Base-by-base conservation (phyloP, 352 stramenopile genomes). In the Phytophthora sp. region DNA sequence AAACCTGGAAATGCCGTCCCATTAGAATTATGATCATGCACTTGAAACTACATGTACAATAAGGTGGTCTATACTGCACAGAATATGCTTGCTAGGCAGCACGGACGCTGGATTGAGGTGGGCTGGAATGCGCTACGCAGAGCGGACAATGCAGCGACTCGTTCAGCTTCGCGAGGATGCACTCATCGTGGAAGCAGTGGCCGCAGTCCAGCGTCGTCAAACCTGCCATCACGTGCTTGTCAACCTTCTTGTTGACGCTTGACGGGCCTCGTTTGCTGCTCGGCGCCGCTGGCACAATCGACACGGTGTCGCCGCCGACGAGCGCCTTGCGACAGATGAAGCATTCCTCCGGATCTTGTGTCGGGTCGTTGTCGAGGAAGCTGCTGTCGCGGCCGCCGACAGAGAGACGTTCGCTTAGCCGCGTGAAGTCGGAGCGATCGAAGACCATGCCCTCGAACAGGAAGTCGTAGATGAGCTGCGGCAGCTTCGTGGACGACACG, bases 121-220 rank as follows among this genome's bases (percentile, higher is more conserved):
- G 51, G 17, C 32, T 64, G n/a, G 46, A 46, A 32, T 63, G 46
- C 27, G 51, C 44, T 12, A 64, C 50, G 48, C 87, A 95, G 10
- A 90, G 61, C 20, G 87, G 87, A 57, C 87, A 95, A 41, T 63
- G 51, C 8, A 95, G 68, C 20, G 53, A 73, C 57, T 91, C 69
- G 65, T 95, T 95, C 28, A 95, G 78, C 58, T 95, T 92, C 39
- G 66, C 72, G 7, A 95, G 64, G 49, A 95, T 95, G 63, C 87
- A 95, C 53, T 95, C 87, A 46, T 95, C 87, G 58, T 95, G 87
- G 72, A 92, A 95, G 41, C 83, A 84, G 63, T 95, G 87, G 13
- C 87, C 83, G 45, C 87, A 95, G 39, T 87, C 63, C 2, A 95
- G 74, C 32, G 84, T 92, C 21, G 87, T 93, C 21, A 95, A 62